Evolutionary conservation across 306 rosid species (phyloP).

Genomic region (Fragaria ananassa): DNA sequence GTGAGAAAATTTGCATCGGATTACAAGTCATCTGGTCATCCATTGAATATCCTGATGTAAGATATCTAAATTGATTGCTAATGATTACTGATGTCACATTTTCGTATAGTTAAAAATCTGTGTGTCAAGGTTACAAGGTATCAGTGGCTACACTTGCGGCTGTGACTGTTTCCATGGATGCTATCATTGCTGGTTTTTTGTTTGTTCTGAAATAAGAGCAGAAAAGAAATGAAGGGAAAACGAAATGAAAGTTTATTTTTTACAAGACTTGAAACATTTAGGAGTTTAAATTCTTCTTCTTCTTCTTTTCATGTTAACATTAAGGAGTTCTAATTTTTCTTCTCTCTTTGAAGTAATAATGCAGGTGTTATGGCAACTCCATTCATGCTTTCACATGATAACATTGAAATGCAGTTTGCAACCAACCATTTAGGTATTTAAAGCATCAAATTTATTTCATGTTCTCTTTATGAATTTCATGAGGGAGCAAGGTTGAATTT

Average conservation of each 20-base stretch:
- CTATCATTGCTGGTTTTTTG: not conserved
- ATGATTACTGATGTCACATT: not conserved
- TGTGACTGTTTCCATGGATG: not conserved
- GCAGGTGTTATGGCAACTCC: slow-evolving; percentile 91
- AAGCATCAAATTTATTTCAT: slow-evolving; percentile 4
- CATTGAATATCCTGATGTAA: slow-evolving; percentile 69
- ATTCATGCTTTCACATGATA: slow-evolving; percentile 70
- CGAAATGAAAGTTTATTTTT: not conserved
- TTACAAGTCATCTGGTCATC: slow-evolving; percentile 54
- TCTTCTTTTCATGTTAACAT: not conserved
- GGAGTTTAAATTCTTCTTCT: not conserved
- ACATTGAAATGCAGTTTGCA: slow-evolving; percentile 84
- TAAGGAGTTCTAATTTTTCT: not conserved
- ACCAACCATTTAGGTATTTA: slow-evolving; percentile 79
- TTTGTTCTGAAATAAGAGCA: not conserved
- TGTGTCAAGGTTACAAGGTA: not conserved
- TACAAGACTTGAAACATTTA: not conserved
- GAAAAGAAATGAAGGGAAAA: not conserved
- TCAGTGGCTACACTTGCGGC: not conserved
- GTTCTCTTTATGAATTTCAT: not conserved
- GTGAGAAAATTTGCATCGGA: slow-evolving; percentile 70
- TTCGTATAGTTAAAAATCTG: not conserved
- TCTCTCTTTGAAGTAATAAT: slow-evolving; percentile 69
- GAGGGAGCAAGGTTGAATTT: not conserved
- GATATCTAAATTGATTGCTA: slow-evolving; percentile 15